Evolutionary conservation across 305 asterid genomes (phyloP).

Genomic region (Rubia occidens): DNA sequence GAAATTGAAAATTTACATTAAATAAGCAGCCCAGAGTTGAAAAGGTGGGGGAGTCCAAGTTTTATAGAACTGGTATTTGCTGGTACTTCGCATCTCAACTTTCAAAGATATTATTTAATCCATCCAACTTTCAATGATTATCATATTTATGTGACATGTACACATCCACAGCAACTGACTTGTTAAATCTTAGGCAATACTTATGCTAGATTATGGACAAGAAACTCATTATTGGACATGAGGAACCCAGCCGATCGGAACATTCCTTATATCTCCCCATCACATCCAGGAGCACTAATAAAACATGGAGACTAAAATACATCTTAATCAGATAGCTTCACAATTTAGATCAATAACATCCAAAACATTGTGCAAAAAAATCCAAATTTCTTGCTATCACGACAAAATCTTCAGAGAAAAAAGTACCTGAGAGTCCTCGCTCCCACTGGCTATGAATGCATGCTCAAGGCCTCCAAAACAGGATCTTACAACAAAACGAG

Average conservation of each 20-base stretch:
- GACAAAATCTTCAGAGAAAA: slow-evolving; percentile 12
- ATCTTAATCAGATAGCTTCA: neutral
- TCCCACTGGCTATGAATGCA: slow-evolving; percentile 77
- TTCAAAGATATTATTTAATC: neutral
- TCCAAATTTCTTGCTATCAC: neutral
- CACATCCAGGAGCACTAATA: neutral
- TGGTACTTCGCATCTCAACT: no score
- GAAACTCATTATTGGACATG: neutral
- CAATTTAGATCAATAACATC: neutral
- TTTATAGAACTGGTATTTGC: neutral
- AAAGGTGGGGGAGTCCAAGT: neutral
- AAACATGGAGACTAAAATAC: neutral
- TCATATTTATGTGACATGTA: neutral
- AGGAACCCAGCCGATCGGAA: neutral
- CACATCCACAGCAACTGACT: neutral
- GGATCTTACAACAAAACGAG: slow-evolving; percentile 59
- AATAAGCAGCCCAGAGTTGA: no score
- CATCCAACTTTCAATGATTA: neutral
- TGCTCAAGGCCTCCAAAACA: slow-evolving; percentile 79
- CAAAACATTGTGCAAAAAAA: neutral
- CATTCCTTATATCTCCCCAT: neutral
- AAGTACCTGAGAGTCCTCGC: slow-evolving; percentile 82
- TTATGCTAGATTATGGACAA: neutral
- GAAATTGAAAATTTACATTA: neutral
- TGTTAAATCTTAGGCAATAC: neutral